Evolutionary conservation across 2,329 filamentous ascomycete species (phyloP), one percentile per base, ranked within the genome.

Genomic region (Zymoseptoria ardabiliae): DNA sequence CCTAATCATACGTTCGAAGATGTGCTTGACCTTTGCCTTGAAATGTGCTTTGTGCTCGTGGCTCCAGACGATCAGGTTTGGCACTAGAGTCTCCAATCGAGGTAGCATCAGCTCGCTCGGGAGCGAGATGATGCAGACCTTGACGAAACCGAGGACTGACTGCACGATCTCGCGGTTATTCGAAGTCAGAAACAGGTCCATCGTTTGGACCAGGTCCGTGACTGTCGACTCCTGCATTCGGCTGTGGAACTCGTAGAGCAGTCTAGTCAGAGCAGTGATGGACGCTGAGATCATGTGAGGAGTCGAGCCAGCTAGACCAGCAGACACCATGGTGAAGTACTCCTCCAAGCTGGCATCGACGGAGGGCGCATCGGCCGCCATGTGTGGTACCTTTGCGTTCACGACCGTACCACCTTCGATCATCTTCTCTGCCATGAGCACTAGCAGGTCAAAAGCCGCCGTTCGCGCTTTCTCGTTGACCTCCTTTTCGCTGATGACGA

Each of bases 21-120:
- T 97, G 71, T 97, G 92, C 84, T 97, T 97, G 67, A 99, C 92
- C 79, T 97, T 99, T 54, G 90, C 87, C 70, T 93, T 91, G 78
- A 99, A 94, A 72, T 96, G 91, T 11, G 91, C 91, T 78, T 97
- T 97, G 80, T 99, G 95, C 76, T 99, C 94, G 74, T 97, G 91
- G 72, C 89, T 92, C 93, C 94, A 99, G 50, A 92, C 85, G 81
- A 97, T 90, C 20, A 97, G 80, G 74, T 96, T 96, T 3, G 92
- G 90, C 2, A 99, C 84, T 53, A 99, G 81, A 0, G 86, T 85
- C 30, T 81, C 78, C 41, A 99, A 83, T 22, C 91, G 85, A 4
- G 90, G 87, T 41, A 87, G 81, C 78, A 99, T 87, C 63, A 96
- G 80, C 5, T 88, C 85, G 49, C 86, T 84, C 0, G 93, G 91